Percentiles rank a stretch among this genome's conserved stretches.
phyloP scores from a whole-genome alignment of 495 filamentous ascomycete species.

The Lasiosphaeria hispida region DNA sequence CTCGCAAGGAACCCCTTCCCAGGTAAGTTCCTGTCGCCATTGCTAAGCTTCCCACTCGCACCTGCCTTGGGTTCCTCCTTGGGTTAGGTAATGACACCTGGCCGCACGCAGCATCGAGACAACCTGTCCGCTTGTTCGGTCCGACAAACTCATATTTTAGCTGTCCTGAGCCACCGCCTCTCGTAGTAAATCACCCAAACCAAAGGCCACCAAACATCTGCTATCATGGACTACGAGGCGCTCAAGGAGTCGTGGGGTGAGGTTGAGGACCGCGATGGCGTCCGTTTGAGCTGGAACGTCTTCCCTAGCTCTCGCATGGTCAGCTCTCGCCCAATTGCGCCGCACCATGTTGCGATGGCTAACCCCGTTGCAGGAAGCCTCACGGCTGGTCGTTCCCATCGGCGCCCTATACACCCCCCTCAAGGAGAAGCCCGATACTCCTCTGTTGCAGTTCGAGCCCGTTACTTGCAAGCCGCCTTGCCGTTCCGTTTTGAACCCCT shows the following conservation, averaged over 20 bases:
- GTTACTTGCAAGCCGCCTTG: slow-evolving; percentile 97
- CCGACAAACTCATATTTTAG: too few relatives aligned
- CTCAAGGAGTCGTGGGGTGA: slow-evolving; percentile 98
- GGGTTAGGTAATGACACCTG: slow-evolving; percentile 30
- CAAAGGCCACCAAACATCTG: background rate
- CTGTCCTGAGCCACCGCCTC: background rate
- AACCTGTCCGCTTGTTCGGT: too few relatives aligned
- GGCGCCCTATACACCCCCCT: slow-evolving; percentile 95
- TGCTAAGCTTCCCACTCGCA: slow-evolving; percentile 7
- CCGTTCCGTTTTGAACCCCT: slow-evolving; percentile 94
- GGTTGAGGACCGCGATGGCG: slow-evolving; percentile 93
- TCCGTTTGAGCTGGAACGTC: slow-evolving; percentile 98
- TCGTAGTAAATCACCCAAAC: background rate
- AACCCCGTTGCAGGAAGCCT: slow-evolving; percentile 71
- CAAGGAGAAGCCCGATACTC: slow-evolving; percentile 89
- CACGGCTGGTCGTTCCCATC: slow-evolving; percentile 93
- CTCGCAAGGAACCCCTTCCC: too few relatives aligned
- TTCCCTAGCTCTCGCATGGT: slow-evolving; percentile 99
- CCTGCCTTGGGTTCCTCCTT: background rate
- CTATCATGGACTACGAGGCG: slow-evolving; percentile 54
- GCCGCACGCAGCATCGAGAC: slow-evolving; percentile 3
- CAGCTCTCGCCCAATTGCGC: slow-evolving; percentile 26
- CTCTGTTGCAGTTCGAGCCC: slow-evolving; percentile 92
- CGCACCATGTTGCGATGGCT: slow-evolving; percentile 6
- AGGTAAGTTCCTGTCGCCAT: background rate